Base-by-base conservation (phyloP, 164 flowering plant species). In the Akebia trifoliata region DNA sequence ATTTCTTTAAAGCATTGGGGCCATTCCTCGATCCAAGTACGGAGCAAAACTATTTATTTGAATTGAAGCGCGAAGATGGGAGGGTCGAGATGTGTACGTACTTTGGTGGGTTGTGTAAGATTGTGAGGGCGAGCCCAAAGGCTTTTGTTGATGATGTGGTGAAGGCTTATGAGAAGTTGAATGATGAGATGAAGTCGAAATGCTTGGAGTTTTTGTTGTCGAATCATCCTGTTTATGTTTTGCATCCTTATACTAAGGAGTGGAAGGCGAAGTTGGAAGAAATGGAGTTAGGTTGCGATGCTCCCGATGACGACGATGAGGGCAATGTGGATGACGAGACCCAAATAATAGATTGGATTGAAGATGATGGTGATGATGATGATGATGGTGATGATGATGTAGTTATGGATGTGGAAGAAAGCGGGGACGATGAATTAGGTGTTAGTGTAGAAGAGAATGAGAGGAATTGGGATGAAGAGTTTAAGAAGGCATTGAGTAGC, bases 131-230 rank as follows among this genome's bases (percentile, higher is more conserved):
- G 63, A 93, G 60, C 54, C 90, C 77, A 0, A 93, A 89, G 80
- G 84, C 92, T 0, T 93, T 77, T 74, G 97, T 93, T 50, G 98
- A 93, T 72, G 98, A 89, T 75, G 97, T 93, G 50, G 98, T 87
- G 56, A 93, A 89, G 26, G 94, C 77, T 21, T 93, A 71, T 76
- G 92, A 82, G 80, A 89, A 79, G 72, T 42, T 85, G 82, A 87
- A 80, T 52, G 92, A 87, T 63, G 97, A 87, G 74, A 76, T 60
- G 77, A 93, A 93, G 64, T 77, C 82, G 0, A 68, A 50, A 64
- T 89, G 96, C 58, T 79, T 87, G 81, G 86, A 69, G 72, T 93
- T 89, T 60, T 67, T 93, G 76, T 57, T 93, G 57, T 44, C 52
- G n/a, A 89, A 93, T 45, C 97, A 89, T 72, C 97, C 95, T 0